phyloP scores from a whole-genome alignment of 495 filamentous ascomycete species.

The Hypoxylon rickii region DNA sequence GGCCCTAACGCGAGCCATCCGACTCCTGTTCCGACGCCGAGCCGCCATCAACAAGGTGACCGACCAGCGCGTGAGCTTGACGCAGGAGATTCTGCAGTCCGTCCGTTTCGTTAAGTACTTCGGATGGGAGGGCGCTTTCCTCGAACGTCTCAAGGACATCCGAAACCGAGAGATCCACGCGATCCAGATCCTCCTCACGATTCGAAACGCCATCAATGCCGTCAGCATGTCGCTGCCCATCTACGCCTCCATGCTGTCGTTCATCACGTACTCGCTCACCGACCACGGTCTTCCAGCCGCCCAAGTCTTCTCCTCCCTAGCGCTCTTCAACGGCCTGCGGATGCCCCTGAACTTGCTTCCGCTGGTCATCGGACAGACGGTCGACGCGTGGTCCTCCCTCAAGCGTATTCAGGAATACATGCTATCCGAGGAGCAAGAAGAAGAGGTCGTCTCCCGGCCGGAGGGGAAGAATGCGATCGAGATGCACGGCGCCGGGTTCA shows the following conservation, averaged over 20 bases:
- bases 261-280: slow-evolving; percentile 88
- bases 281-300: slow-evolving; percentile 73
- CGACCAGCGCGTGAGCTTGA: slow-evolving; percentile 86
- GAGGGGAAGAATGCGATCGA: slow-evolving; percentile 70
- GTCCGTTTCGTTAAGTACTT: slow-evolving; percentile 97
- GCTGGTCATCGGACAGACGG: slow-evolving; percentile 82
- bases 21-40: slow-evolving; percentile 69
- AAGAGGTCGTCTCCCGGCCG: slow-evolving; percentile 68
- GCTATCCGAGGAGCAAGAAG: slow-evolving; percentile 79
- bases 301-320: slow-evolving; percentile 86
- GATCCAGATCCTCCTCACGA: slow-evolving; percentile 78
- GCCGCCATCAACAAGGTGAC: slow-evolving; percentile 87
- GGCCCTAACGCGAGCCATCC: slow-evolving; percentile 72
- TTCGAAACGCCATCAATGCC: slow-evolving; percentile 83
- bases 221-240: slow-evolving; percentile 76
- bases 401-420: slow-evolving; percentile 86
- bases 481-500: slow-evolving; percentile 77
- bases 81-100: slow-evolving; percentile 88
- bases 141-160: slow-evolving; percentile 73
- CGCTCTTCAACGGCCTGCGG: slow-evolving; percentile 87
- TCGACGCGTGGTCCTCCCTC: slow-evolving; percentile 85
- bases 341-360: slow-evolving; percentile 89
- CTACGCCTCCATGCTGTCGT: slow-evolving; percentile 92
- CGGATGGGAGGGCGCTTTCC: slow-evolving; percentile 88
- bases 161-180: slow-evolving; percentile 73